Percentiles rank a stretch among this genome's conserved stretches.
These are phyloP conservation scores for Setaria viridis DNA, from an alignment of 202 grass and related monocot genomes.

Conservation along the genomic window DNA sequence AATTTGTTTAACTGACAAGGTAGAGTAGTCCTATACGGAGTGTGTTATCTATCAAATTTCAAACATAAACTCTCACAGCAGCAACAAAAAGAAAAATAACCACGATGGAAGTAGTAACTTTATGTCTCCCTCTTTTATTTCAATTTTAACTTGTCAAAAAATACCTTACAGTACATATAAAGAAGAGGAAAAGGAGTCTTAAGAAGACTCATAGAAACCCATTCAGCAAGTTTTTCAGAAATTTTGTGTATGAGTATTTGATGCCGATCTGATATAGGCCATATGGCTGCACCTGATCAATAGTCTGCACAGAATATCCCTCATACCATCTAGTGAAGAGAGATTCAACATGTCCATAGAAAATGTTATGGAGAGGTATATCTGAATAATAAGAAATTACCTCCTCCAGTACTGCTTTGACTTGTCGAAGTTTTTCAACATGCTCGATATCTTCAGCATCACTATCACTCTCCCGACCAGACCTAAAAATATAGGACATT, in stretches of 20 bases:
- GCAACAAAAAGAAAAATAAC: too few relatives aligned
- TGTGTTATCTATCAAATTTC: background rate
- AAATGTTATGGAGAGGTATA: slow-evolving; percentile 38
- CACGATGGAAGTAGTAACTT: too few relatives aligned
- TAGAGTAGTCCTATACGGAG: background rate
- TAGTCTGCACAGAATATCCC: background rate
- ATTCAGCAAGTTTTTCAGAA: background rate
- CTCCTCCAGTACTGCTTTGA: slow-evolving; percentile 99
- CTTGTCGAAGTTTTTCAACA: slow-evolving; percentile 99
- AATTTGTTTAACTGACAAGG: background rate
- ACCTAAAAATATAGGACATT: slow-evolving; percentile 56
- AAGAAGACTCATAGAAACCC: too few relatives aligned
- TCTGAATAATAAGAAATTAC: slow-evolving; percentile 52
- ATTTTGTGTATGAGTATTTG: slow-evolving; percentile 12
- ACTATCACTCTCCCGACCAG: slow-evolving; percentile 96
- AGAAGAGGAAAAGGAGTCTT: too few relatives aligned
- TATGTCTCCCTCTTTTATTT: too few relatives aligned
- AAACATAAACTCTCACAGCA: too few relatives aligned
- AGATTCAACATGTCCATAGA: slow-evolving; percentile 33
- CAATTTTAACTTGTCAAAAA: too few relatives aligned
- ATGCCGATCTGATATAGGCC: slow-evolving; percentile 9
- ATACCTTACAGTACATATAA: too few relatives aligned
- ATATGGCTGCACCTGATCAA: slow-evolving; percentile 33
- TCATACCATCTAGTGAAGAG: background rate
- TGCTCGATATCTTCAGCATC: slow-evolving; percentile 94